A percentile compares a stretch with the other conserved stretches of the same genome.
phyloP scores from a whole-genome alignment of 441 rosid species.

The Cnidoscolus chayamansa region DNA sequence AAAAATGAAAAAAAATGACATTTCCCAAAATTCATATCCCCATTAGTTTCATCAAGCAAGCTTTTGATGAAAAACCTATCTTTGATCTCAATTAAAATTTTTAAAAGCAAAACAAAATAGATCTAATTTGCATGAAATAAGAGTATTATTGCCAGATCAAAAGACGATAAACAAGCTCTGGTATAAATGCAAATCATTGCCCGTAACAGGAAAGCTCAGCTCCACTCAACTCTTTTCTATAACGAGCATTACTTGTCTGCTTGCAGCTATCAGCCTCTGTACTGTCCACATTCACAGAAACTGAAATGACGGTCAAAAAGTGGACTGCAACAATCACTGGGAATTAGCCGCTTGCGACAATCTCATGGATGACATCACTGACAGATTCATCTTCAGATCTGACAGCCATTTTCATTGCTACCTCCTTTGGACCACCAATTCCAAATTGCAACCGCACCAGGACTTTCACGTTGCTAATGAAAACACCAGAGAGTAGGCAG shows the following conservation, averaged over 20 bases:
- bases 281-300: slow-evolving; percentile 16
- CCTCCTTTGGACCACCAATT: slow-evolving; percentile 68
- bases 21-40: slow-evolving; percentile 16
- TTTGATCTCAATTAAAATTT: slow-evolving; percentile 3
- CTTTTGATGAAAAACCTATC: slow-evolving; percentile 23
- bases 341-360: slow-evolving; percentile 75
- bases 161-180: slow-evolving; percentile 5
- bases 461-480: slow-evolving; percentile 78
- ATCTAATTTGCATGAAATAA: slow-evolving; percentile 29
- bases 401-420: slow-evolving; percentile 84
- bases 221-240: slow-evolving; percentile 10
- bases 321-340: neutral
- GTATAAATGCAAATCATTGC: slow-evolving; percentile 11
- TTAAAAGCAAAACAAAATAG: neutral
- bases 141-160: slow-evolving; percentile 17
- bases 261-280: neutral
- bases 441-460: slow-evolving; percentile 83
- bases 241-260: neutral
- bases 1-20: neutral
- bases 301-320: slow-evolving; percentile 1
- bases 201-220: neutral
- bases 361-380: slow-evolving; percentile 80
- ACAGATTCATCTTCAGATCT: slow-evolving; percentile 78
- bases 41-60: slow-evolving; percentile 4
- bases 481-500: slow-evolving; percentile 80